Base-by-base conservation (phyloP, 2,329 filamentous ascomycete genomes). In the Penicillium sp. region DNA sequence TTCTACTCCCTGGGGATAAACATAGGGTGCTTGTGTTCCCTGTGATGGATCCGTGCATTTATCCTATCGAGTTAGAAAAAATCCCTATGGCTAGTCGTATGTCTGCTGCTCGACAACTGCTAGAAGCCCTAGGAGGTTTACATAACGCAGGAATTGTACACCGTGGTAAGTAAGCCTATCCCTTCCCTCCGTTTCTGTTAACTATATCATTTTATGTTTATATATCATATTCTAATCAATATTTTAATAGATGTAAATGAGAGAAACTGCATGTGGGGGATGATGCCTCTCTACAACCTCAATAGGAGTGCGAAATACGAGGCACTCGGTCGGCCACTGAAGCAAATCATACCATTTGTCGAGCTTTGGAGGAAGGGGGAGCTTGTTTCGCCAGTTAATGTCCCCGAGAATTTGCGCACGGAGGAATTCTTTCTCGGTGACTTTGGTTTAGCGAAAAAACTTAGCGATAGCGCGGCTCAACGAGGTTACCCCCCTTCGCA, bases 41-140 rank as follows among this genome's bases (percentile, higher is more conserved):
- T 28, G 43, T 64, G 30, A 55, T 54, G 33, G 61, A 64, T 7
- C 61, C 62, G 47, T 61, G 50, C 41, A 44, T 65, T 50, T 16
- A 47, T 37, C 11, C 9, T 47, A 2, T 33, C n/a, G 38, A 22
- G 14, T 12, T 62, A 43, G 50, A n/a, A 35, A 55, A 57, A 16
- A 56, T 55, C 30, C 30, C 62, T 25, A 64, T 68, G 50, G 57
- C 57, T 3, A 57, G 54, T 56, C 59, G 61, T 19, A 70, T 69
- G 67, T 67, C 61, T n/a, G 67, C 67, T 48, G 64, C 66, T 46
- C 59, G 41, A 25, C 63, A 70, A 58, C 61, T 68, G 47, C 55
- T 70, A 10, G 25, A 43, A 28, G 5, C 14, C 10, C 3, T 43
- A 2, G 16, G n/a, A 25, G 9, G n/a, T 5, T 11, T 28, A 25